Evolutionary conservation across 2,329 filamentous ascomycete species (phyloP).

Genomic region (Colletotrichum camelliae): DNA sequence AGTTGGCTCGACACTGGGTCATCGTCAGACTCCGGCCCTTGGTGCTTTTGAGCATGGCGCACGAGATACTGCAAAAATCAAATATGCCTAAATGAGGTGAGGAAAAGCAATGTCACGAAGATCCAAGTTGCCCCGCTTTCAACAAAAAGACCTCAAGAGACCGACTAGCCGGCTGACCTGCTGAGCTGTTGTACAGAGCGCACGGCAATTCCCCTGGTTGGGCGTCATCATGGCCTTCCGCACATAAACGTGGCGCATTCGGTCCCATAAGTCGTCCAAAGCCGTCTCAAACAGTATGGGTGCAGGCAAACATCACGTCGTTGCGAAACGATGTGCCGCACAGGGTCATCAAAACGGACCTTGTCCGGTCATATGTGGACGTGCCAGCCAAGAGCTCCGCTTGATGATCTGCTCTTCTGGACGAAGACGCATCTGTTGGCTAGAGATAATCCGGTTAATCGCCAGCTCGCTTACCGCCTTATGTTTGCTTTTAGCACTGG

Average conservation of each 20-base stretch:
- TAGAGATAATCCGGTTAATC: background rate
- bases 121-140: background rate
- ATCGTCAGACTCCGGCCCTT: background rate
- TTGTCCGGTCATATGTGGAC: background rate
- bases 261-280: background rate
- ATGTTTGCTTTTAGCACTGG: slow-evolving; percentile 1
- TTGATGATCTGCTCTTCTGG: background rate
- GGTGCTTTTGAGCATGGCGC: background rate
- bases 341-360: background rate
- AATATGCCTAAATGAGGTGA: background rate
- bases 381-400: background rate
- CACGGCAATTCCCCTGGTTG: background rate
- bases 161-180: background rate
- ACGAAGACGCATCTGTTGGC: background rate
- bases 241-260: background rate
- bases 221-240: background rate
- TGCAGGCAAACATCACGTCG: background rate
- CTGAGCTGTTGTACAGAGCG: background rate
- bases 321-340: background rate
- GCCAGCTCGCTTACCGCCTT: slow-evolving; percentile 8
- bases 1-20: background rate
- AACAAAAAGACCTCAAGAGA: background rate
- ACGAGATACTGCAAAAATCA: background rate
- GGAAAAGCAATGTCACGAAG: background rate
- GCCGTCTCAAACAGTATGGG: background rate